Evolutionary conservation across 257 asterid genomes (phyloP).

Genomic region (Scutellaria galericulata): DNA sequence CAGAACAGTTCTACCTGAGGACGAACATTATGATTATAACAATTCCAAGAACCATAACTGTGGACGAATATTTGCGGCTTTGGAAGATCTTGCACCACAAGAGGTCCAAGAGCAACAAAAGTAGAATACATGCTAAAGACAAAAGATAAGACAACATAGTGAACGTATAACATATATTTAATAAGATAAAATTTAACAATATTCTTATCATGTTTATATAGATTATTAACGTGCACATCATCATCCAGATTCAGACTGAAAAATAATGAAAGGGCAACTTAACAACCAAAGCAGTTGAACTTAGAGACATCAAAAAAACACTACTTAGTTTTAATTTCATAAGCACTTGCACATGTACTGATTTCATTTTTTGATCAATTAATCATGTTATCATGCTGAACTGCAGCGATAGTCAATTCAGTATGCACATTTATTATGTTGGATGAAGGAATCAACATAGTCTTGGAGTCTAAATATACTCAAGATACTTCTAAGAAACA

Average conservation of each 20-base stretch:
- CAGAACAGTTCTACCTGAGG: slow-evolving; percentile 96
- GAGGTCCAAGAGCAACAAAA: slow-evolving; percentile 17
- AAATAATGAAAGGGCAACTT: slow-evolving; percentile 14
- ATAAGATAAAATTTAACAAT: neutral
- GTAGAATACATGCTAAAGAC: slow-evolving; percentile 6
- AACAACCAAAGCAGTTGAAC: slow-evolving; percentile 23
- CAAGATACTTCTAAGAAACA: slow-evolving; percentile 2
- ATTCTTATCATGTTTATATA: slow-evolving; percentile 3
- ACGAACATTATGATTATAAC: slow-evolving; percentile 36
- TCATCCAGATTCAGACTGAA: neutral
- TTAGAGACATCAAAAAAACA: neutral
- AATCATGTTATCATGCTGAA: slow-evolving; percentile 5
- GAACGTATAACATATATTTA: neutral
- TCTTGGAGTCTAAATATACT: neutral
- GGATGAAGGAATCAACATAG: slow-evolving; percentile 13
- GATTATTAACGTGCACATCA: slow-evolving; percentile 13
- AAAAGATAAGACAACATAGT: slow-evolving; percentile 10
- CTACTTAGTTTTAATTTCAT: neutral
- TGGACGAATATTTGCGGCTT: neutral
- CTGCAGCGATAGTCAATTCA: neutral
- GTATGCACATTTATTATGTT: neutral
- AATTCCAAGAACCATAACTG: slow-evolving; percentile 25
- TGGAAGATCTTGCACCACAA: slow-evolving; percentile 19
- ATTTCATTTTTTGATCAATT: slow-evolving; percentile 15
- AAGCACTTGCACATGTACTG: slow-evolving; percentile 12